Evolutionary conservation across 1,284 basidiomycete genomes (phyloP), one percentile per base, ranked within the genome.

Genomic region (Melampsora larici-populina): DNA sequence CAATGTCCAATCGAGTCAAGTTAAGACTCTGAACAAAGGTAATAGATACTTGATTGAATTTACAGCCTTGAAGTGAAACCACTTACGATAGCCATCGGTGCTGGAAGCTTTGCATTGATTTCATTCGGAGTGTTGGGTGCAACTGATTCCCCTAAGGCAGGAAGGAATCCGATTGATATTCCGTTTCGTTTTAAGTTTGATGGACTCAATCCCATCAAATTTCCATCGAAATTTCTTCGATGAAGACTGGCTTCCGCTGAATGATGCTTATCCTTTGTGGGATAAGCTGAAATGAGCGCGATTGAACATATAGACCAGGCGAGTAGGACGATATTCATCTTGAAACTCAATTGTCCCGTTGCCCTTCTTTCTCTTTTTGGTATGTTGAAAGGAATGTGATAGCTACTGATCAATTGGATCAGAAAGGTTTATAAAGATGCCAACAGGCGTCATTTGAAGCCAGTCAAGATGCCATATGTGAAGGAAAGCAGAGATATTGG

Each of bases 21-120:
- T n/a, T 5, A 26, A 64, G 4, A 8, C 33, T 51, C 51, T 11
- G 43, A 33, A 36, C 40, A 18, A 36, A 11, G 49, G 13, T 69
- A 29, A 6, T 11, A 43, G 5, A 46, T 31, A 49, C 26, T 2
- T 71, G 17, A 70, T 24, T 13, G 62, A 11, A 24, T 55, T 24
- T 48, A 24, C 18, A 24, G 18, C 17, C 2, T 0, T 1, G 5
- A 74, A 51, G 46, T 36, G 46, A 55, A 5, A 60, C 29, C 1
- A 64, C 75, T 40, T 63, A 77, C 75, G 31, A 77, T 70, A 26
- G 75, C 75, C 67, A 77, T 77, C 33, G 75, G 75, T 26, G 58
- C 67, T 21, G 75, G 75, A 24, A 77, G 36, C 46, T 63, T 60
- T 7, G 36, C 6, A 26, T 77, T 77, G 67, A 77, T 77, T 62